A percentile compares a stretch with the other conserved stretches of the same genome.
These are phyloP conservation scores for Citrus cavaleriei DNA, from an alignment of 345 rosid genomes.

Conservation along the genomic window DNA sequence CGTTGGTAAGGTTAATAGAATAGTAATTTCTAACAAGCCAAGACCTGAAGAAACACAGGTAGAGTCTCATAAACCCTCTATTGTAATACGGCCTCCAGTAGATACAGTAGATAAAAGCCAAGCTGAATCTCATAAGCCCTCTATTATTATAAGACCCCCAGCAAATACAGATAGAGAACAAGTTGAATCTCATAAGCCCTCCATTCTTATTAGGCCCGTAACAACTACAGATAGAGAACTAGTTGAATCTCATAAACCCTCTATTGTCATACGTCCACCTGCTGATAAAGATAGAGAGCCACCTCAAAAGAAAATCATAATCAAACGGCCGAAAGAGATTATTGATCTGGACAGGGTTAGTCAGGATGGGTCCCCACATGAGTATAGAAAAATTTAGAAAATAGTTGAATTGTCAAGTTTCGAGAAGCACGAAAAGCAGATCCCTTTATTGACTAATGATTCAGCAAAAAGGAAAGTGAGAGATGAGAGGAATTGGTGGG, in stretches of 20 bases:
- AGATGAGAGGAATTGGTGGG: slow-evolving; percentile 74
- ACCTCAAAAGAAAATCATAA: slow-evolving; percentile 67
- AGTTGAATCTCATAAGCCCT: slow-evolving; percentile 50
- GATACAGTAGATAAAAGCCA: slow-evolving; percentile 51
- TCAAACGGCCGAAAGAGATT: slow-evolving; percentile 71
- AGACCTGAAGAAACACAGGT: slow-evolving; percentile 55
- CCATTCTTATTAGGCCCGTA: slow-evolving; percentile 61
- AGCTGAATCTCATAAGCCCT: slow-evolving; percentile 56
- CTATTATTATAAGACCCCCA: slow-evolving; percentile 53
- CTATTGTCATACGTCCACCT: slow-evolving; percentile 82
- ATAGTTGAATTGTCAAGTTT: slow-evolving; percentile 73
- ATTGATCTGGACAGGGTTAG: slow-evolving; percentile 64
- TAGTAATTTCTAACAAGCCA: slow-evolving; percentile 65
- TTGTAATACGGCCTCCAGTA: slow-evolving; percentile 79
- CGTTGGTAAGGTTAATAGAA: slow-evolving; percentile 55
- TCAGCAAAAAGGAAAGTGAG: slow-evolving; percentile 47
- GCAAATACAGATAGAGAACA: slow-evolving; percentile 52
- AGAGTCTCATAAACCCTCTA: slow-evolving; percentile 66
- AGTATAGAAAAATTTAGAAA: slow-evolving; percentile 73
- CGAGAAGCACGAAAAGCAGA: slow-evolving; percentile 46
- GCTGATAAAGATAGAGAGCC: slow-evolving; percentile 60
- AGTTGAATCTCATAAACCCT: slow-evolving; percentile 63
- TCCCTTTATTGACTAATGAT: slow-evolving; percentile 33
- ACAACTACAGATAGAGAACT: slow-evolving; percentile 50
- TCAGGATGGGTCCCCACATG: slow-evolving; percentile 70